Conservation (phyloP, 164 flowering plant species). For the Vitis labrusca region DNA sequence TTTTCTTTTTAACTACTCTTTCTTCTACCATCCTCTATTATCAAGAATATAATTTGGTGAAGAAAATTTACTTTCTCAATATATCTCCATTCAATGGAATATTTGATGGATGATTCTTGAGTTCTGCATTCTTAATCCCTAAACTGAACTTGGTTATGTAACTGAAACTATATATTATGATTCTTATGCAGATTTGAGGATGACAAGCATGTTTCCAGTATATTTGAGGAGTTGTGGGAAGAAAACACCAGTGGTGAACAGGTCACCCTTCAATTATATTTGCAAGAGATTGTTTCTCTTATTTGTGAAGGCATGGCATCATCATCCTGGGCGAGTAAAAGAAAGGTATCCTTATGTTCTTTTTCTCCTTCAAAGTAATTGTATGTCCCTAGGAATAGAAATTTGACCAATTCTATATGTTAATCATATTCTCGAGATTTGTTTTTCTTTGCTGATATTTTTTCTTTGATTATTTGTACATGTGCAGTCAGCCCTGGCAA, state of each 20-base stretch:
- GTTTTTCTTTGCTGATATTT: not conserved
- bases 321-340: conserved; percentile 91
- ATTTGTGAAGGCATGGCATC: conserved; percentile 63
- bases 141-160: too few relatives aligned
- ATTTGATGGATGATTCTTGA: too few relatives aligned
- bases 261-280: conserved; percentile 76
- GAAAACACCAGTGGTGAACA: conserved; percentile 83
- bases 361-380: not conserved
- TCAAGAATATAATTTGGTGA: too few relatives aligned
- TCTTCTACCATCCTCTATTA: too few relatives aligned
- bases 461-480: not conserved
- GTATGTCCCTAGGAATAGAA: not conserved
- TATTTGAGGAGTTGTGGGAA: conserved; percentile 96
- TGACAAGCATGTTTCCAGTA: conserved; percentile 70
- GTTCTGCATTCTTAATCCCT: too few relatives aligned
- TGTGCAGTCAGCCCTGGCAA: conserved; percentile 80
- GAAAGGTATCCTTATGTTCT: conserved; percentile 47
- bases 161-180: not conserved
- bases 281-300: conserved; percentile 74
- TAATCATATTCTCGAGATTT: not conserved
- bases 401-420: not conserved
- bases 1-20: too few relatives aligned
- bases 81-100: too few relatives aligned
- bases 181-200: conserved; percentile 77
- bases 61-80: too few relatives aligned